Base-by-base conservation (phyloP, 1,284 basidiomycete genomes). In the Melampsora larici-populina region DNA sequence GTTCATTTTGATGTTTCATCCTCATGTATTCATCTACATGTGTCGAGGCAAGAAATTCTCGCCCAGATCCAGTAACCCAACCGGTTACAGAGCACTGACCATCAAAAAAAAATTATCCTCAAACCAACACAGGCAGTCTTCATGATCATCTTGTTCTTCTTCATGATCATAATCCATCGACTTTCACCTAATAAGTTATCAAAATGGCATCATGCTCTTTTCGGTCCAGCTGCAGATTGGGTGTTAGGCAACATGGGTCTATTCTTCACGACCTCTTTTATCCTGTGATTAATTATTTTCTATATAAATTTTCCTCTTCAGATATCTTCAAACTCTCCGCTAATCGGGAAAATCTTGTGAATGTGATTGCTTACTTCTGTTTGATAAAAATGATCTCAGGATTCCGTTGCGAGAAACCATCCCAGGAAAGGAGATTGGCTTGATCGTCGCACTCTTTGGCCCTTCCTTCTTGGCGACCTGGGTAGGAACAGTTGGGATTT, bases 201-300 rank as follows among this genome's bases (percentile, higher is more conserved):
- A 17, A 58, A 58, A 58, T n/a, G 55, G 55, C 13, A 24, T n/a
- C 55, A 58, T 58, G 26, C 21, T 24, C 6, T 58, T 13, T 58
- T 78, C 18, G 40, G 63, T 40, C 76, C 76, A 9, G 76, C 68
- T 9, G 46, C 68, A 40, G 69, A 78, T 31, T 71, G 68, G 26
- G 31, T 78, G 15, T 26, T 78, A 29, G 60, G 67, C 31, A 70
- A 67, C 49, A 78, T 78, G 76, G 76, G 76, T 26, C 49, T 78
- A 1, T 78, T 78, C 62, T 78, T 78, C 17, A 78, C 76, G 4
- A 70, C 76, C 17, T 78, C 76, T 15, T 78, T 78, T 36, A 71
- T 78, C 29, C 18, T 78, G 76, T 78, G 24, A 71, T 68, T 71
- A 43, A 43, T 43, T 4, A 43, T 13, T 9, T 43, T 7, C 40